Base-by-base conservation (phyloP, 805 yeast genomes). In the Candida piceae region DNA sequence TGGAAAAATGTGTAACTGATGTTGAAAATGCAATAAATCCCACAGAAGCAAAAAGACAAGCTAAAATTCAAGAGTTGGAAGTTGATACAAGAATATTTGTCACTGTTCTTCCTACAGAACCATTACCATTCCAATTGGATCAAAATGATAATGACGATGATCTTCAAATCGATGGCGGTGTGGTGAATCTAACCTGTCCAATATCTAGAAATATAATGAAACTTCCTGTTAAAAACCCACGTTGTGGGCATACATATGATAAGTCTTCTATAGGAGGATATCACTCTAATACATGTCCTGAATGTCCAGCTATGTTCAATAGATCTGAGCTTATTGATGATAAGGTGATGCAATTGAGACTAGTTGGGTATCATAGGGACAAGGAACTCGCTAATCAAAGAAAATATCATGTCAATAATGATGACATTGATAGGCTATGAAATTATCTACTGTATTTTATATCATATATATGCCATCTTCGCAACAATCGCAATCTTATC, bases 181-280 rank as follows among this genome's bases (percentile, higher is more conserved):
- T 62, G 25, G 63, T 84, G n/a, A 76, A 79, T 32, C 53, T 84
- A 39, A 69, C 65, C 18, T 87, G 89, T 53, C 90, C 90, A 0
- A 64, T 84, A 11, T 74, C 88, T 0, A 52, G 72, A 40, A 63
- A 68, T 35, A 55, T 63, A 29, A 80, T 74, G 55, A 63, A 56
- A 16, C 60, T 59, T 3, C 93, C 94, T 0, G 64, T 74, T 48
- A 69, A 63, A n/a, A 74, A 81, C 3, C 57, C 48, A 18, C 57
- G 52, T 21, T 84, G 94, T 58, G 63, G 66, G 0, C 94, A 84
- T 58, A 73, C 75, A 0, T 82, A 70, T 51, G 89, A 83, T 46
- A 58, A 62, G 35, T 58, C 49, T 3, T 67, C 74, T 16, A 62
- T 82, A 2, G 32, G 44, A 9, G 57, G 55, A 15, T 63, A 65